phyloP scores from a whole-genome alignment of 768 basidiomycete species.

The Phlebiopsis gigantea region DNA sequence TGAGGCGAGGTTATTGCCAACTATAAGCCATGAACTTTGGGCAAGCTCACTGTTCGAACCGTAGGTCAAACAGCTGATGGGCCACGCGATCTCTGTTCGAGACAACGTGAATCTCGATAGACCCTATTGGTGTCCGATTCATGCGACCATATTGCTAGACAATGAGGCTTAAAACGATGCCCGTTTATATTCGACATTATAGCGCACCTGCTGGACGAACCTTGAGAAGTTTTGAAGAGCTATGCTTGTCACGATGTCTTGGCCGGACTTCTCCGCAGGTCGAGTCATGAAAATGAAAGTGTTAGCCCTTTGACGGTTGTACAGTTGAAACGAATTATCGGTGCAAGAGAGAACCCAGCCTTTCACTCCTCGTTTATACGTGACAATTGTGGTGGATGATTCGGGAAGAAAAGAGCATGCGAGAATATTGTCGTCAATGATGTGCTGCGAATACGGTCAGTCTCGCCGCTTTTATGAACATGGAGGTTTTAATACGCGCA shows the following conservation, averaged over 20 bases:
- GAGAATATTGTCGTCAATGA: constrained; percentile 53
- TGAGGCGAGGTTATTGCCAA: constrained; percentile 30
- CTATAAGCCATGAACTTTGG: too few species aligned
- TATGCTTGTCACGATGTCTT: constrained; percentile 52
- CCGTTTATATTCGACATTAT: neutral
- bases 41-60: constrained; percentile 55
- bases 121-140: constrained; percentile 42
- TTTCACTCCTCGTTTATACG: constrained; percentile 42
- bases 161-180: neutral
- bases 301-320: constrained; percentile 43
- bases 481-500: neutral
- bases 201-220: constrained; percentile 43
- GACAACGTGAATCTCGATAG: constrained; percentile 62
- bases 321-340: constrained; percentile 54
- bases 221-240: constrained; percentile 57
- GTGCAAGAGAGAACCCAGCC: constrained; percentile 55
- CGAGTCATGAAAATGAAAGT: constrained; percentile 57
- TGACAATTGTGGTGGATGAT: constrained; percentile 41
- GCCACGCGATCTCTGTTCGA: constrained; percentile 64
- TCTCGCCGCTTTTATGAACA: neutral
- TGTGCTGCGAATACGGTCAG: constrained; percentile 44
- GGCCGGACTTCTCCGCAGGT: constrained; percentile 37
- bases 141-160: constrained; percentile 57
- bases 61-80: constrained; percentile 62
- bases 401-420: constrained; percentile 59